These are phyloP conservation scores for Phialophora macrospora DNA, from an alignment of 2,329 filamentous ascomycete genomes.

Conservation along the genomic window DNA sequence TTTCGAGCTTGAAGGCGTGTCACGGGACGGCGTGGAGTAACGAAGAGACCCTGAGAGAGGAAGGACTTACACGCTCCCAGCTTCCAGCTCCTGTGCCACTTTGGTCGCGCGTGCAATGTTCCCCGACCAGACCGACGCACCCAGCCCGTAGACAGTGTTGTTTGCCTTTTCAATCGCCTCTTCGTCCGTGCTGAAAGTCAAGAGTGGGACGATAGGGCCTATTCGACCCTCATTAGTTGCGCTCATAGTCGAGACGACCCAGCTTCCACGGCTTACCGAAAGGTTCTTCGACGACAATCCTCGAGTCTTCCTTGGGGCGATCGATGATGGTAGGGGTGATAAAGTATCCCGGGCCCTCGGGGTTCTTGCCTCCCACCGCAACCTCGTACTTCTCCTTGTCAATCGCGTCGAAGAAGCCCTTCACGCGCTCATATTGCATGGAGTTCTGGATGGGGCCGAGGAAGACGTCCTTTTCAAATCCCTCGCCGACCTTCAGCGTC, in stretches of 20 bases:
- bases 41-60: too few relatives aligned
- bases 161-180: conserved; percentile 64
- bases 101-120: conserved; percentile 31
- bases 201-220: conserved; percentile 62
- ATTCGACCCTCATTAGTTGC: conserved; percentile 57
- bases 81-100: conserved; percentile 33
- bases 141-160: conserved; percentile 32
- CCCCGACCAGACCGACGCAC: conserved; percentile 32
- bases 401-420: conserved; percentile 61
- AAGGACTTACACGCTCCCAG: conserved; percentile 28
- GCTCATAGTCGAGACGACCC: conserved; percentile 58
- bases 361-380: conserved; percentile 53
- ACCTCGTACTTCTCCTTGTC: conserved; percentile 60
- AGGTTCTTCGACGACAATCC: conserved; percentile 63
- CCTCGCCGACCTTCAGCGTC: conserved; percentile 42
- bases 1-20: background rate
- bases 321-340: conserved; percentile 64
- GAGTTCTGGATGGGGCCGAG: conserved; percentile 69
- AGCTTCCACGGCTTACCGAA: conserved; percentile 50
- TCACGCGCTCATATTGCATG: conserved; percentile 67
- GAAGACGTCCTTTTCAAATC: conserved; percentile 49
- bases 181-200: conserved; percentile 65
- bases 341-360: conserved; percentile 56
- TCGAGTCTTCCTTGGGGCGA: conserved; percentile 60
- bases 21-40: too few relatives aligned